Evolutionary conservation across 2,329 filamentous ascomycete genomes (phyloP).

Genomic region (Sporothrix phasma): DNA sequence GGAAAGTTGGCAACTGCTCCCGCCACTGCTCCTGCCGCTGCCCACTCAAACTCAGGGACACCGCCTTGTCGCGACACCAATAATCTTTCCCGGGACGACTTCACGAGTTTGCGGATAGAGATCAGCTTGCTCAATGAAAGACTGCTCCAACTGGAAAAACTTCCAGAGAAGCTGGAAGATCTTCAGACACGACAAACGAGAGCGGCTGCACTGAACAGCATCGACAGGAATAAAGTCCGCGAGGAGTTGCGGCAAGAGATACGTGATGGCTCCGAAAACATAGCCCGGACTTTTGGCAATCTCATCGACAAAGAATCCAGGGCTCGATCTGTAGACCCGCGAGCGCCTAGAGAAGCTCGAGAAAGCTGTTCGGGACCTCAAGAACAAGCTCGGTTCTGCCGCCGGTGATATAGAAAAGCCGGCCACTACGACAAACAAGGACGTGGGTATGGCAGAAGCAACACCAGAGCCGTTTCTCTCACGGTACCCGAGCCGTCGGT

Average conservation of each 20-base stretch:
- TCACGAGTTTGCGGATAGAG: slow-evolving; percentile 14
- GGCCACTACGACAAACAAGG: neutral
- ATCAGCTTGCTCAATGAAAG: slow-evolving; percentile 13
- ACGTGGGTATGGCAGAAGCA: neutral
- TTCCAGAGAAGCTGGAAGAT: neutral
- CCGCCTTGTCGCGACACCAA: neutral
- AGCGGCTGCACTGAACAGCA: neutral
- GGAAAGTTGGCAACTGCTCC: neutral
- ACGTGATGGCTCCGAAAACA: neutral
- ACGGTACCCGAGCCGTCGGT: neutral
- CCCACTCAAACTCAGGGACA: neutral
- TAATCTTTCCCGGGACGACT: slow-evolving; percentile 17
- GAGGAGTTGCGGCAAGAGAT: neutral
- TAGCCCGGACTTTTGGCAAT: slow-evolving; percentile 5
- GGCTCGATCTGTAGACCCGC: neutral
- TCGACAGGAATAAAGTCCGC: neutral
- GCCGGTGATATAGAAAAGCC: neutral
- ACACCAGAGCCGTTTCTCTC: neutral
- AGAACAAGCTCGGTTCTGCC: neutral
- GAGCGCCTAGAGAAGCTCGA: slow-evolving; percentile 5
- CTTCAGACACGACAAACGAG: neutral
- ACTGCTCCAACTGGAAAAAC: neutral
- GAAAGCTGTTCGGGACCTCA: neutral
- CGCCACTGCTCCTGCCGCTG: neutral
- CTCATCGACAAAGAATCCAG: neutral